Evolutionary conservation across 805 yeast species (phyloP).

Genomic region (Grigorovia jiainica): DNA sequence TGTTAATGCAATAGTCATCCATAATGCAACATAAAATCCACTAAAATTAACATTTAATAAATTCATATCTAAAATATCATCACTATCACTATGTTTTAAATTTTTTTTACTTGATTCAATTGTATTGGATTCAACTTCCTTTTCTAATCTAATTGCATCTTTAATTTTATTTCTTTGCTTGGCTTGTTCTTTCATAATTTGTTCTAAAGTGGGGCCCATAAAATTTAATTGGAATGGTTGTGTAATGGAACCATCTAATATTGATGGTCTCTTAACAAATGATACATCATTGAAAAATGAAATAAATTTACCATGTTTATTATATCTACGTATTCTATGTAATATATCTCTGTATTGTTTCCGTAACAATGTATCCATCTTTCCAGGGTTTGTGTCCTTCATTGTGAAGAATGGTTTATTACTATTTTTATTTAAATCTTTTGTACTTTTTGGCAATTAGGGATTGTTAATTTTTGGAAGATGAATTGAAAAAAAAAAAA

Average conservation of each 20-base stretch:
- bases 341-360: too few relatives aligned
- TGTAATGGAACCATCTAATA: conserved; percentile 40
- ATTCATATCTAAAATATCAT: conserved; percentile 1
- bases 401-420: too few relatives aligned
- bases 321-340: too few relatives aligned
- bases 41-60: conserved; percentile 35
- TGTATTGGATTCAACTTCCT: too few relatives aligned
- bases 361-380: too few relatives aligned
- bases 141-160: not conserved
- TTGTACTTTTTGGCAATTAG: too few relatives aligned
- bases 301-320: too few relatives aligned
- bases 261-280: conserved; percentile 36
- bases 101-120: not conserved
- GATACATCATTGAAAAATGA: conserved; percentile 49
- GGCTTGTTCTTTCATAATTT: conserved; percentile 11
- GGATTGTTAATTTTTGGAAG: too few relatives aligned
- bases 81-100: not conserved
- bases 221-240: conserved; percentile 22
- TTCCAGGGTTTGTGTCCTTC: too few relatives aligned
- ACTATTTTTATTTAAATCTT: too few relatives aligned
- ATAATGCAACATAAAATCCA: conserved; percentile 74
- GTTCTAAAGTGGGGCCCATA: conserved; percentile 25
- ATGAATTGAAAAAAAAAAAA: too few relatives aligned
- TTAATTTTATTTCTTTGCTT: conserved; percentile 3
- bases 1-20: conserved; percentile 57